phyloP scores from a whole-genome alignment of 202 grass and related monocot species.

The Musa balbisiana region DNA sequence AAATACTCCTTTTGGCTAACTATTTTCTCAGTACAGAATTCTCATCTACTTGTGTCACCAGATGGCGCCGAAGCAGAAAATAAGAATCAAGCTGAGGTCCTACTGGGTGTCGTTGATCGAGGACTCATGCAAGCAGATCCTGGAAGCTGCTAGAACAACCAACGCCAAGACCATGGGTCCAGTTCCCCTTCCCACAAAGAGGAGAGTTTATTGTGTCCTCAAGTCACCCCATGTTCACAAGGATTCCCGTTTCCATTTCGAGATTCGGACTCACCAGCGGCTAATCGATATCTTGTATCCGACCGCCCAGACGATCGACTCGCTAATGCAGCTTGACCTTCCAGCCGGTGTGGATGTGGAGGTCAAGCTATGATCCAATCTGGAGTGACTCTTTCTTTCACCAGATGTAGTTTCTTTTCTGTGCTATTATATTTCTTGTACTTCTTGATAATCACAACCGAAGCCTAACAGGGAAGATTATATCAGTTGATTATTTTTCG shows the following conservation, averaged over 20 bases:
- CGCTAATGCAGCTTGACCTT: conserved; percentile 89
- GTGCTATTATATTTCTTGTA: no score
- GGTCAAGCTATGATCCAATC: conserved; percentile 68
- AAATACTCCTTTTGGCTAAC: background rate
- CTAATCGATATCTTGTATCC: conserved; percentile 93
- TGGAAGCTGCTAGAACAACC: conserved; percentile 80
- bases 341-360: conserved; percentile 93
- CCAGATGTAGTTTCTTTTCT: conserved; percentile 5
- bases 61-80: conserved; percentile 75
- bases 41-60: conserved; percentile 22
- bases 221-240: conserved; percentile 93
- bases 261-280: conserved; percentile 87
- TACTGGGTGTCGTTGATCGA: conserved; percentile 81
- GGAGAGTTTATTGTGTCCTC: conserved; percentile 85
- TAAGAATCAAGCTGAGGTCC: conserved; percentile 92
- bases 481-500: no score
- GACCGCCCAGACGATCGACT: conserved; percentile 89
- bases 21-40: background rate
- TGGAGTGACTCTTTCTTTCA: background rate
- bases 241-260: conserved; percentile 86
- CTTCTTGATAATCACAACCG: no score
- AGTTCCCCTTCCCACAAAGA: conserved; percentile 82
- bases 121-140: conserved; percentile 92
- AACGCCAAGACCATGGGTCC: conserved; percentile 92
- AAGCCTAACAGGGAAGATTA: no score